A percentile compares a stretch with the other conserved stretches of the same genome.
Conservation (phyloP, 495 filamentous ascomycete species). For the Xylaria sp. region DNA sequence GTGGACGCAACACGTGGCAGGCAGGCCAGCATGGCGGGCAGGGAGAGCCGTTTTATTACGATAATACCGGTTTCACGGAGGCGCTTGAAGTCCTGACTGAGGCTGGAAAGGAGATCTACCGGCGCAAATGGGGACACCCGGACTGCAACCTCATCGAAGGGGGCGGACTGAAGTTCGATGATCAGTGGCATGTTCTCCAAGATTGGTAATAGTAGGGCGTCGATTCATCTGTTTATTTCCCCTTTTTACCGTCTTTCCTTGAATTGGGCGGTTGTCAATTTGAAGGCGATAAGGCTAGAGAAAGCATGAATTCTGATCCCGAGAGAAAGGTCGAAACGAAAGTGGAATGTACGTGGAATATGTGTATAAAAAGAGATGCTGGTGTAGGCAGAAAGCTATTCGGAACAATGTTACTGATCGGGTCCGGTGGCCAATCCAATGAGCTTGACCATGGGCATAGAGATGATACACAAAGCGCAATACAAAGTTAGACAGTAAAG, state of each 20-base stretch:
- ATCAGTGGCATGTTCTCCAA: slow-evolving; percentile 59
- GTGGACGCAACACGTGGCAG: slow-evolving; percentile 67
- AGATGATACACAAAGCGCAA: not conserved
- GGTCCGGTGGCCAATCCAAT: not conserved
- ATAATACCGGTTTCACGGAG: slow-evolving; percentile 58
- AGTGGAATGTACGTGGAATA: not conserved
- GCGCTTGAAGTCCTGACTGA: slow-evolving; percentile 62
- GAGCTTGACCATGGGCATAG: not conserved
- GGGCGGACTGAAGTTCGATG: slow-evolving; percentile 49
- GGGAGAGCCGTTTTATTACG: slow-evolving; percentile 67
- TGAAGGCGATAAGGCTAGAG: not conserved
- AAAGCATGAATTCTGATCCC: not conserved
- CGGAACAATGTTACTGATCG: not conserved
- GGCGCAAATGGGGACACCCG: slow-evolving; percentile 64
- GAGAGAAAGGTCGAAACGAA: not conserved
- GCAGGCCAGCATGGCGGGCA: slow-evolving; percentile 60
- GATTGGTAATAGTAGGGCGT: slow-evolving; percentile 42
- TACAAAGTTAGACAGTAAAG: not conserved
- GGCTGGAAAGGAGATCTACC: slow-evolving; percentile 57
- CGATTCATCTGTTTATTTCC: not conserved
- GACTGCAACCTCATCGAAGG: slow-evolving; percentile 55
- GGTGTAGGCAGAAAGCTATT: not conserved
- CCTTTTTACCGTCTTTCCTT: not conserved
- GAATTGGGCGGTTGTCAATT: not conserved
- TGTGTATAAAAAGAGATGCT: not conserved